A percentile compares a stretch with the other conserved stretches of the same genome.
These are phyloP conservation scores for Vitis cinerea DNA, from an alignment of 164 flowering plant genomes.

Conservation along the genomic window DNA sequence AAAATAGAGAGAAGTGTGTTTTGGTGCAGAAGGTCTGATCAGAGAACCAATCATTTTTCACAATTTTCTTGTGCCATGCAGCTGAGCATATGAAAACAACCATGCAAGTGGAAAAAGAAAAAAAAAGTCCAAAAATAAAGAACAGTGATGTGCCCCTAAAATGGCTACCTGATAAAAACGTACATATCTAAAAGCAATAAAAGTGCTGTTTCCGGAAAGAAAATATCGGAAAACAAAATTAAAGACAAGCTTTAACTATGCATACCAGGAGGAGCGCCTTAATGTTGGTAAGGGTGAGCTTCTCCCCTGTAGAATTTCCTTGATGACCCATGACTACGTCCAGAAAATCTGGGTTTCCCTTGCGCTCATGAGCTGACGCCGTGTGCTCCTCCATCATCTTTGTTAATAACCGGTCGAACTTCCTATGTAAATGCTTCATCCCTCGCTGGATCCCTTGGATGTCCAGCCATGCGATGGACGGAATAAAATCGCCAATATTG, in stretches of 20 bases:
- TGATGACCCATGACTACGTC: conserved; percentile 22
- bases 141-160: no score
- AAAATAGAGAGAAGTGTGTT: no score
- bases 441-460: conserved; percentile 39
- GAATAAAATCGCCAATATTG: conserved; percentile 52
- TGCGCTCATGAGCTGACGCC: conserved; percentile 15
- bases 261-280: conserved; percentile 45
- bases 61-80: no score
- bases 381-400: conserved; percentile 38
- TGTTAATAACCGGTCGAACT: conserved; percentile 27
- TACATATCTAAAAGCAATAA: no score
- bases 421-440: conserved; percentile 39
- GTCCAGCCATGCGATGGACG: conserved; percentile 45
- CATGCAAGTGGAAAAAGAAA: no score
- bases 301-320: conserved; percentile 13
- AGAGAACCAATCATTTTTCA: no score
- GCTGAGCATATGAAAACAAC: no score
- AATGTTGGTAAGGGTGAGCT: conserved; percentile 30
- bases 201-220: no score
- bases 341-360: conserved; percentile 35
- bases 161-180: no score
- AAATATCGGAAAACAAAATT: neutral
- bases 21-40: no score
- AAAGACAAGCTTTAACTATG: neutral
- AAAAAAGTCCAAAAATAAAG: no score